These are phyloP conservation scores for Naganishia kalamii DNA, from an alignment of 768 basidiomycete genomes.

Conservation along the genomic window DNA sequence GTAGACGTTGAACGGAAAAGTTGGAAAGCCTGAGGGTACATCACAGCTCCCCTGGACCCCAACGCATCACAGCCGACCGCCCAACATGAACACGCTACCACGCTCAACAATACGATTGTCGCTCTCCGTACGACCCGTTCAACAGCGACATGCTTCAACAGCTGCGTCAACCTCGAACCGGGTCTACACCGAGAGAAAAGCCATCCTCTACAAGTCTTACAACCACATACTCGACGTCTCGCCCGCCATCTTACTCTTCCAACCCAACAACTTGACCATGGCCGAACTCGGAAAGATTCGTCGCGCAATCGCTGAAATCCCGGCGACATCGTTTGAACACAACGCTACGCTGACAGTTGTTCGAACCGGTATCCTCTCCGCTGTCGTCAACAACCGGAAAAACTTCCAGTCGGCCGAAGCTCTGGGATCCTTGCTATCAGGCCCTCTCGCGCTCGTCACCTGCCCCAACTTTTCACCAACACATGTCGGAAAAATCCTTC, in stretches of 20 bases:
- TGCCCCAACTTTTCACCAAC: constrained; percentile 35
- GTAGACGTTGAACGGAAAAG: too few relatives aligned
- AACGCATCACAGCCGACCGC: background rate
- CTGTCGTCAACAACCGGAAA: constrained; percentile 59
- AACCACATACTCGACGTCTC: constrained; percentile 59
- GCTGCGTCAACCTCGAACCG: constrained; percentile 48
- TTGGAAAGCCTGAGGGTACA: too few relatives aligned
- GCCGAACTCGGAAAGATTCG: constrained; percentile 66
- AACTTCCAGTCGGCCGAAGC: constrained; percentile 61
- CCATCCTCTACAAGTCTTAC: constrained; percentile 74
- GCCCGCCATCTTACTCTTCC: constrained; percentile 68
- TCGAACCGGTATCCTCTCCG: constrained; percentile 72
- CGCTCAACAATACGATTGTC: background rate
- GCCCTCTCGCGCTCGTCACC: constrained; percentile 42
- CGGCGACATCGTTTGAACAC: constrained; percentile 48
- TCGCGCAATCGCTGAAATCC: constrained; percentile 54
- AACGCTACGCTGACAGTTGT: constrained; percentile 57
- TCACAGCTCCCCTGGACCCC: background rate
- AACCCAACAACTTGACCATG: constrained; percentile 64
- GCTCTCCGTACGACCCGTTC: background rate
- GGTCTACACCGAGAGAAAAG: constrained; percentile 70
- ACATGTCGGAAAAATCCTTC: constrained; percentile 34
- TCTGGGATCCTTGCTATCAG: constrained; percentile 52
- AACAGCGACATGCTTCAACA: background rate
- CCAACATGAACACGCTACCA: background rate